Evolutionary conservation across 768 basidiomycete genomes (phyloP).

Genomic region (Vararia minispora): DNA sequence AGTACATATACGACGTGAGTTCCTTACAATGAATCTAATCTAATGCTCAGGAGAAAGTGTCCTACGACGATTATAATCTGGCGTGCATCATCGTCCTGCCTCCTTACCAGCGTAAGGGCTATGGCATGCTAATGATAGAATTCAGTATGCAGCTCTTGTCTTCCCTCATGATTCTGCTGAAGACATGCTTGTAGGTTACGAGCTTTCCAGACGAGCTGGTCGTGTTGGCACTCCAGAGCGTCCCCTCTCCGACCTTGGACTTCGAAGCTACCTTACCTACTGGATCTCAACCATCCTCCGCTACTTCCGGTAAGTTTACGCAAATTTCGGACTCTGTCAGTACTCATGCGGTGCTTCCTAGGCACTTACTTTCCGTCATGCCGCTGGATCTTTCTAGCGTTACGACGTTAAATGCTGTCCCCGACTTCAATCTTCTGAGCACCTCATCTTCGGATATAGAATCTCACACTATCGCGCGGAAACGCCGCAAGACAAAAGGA

Average conservation of each 20-base stretch:
- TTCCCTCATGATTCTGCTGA: neutral
- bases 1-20: slow-evolving; percentile 22
- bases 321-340: neutral
- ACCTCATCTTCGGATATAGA: no score
- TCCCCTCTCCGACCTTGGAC: slow-evolving; percentile 86
- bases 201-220: slow-evolving; percentile 69
- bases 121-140: slow-evolving; percentile 94
- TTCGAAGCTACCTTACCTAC: slow-evolving; percentile 81
- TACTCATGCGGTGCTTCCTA: slow-evolving; percentile 12
- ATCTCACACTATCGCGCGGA: slow-evolving; percentile 7
- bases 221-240: slow-evolving; percentile 90
- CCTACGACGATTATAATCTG: slow-evolving; percentile 95
- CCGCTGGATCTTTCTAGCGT: slow-evolving; percentile 41
- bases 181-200: slow-evolving; percentile 56
- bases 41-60: slow-evolving; percentile 67
- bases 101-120: slow-evolving; percentile 82
- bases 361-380: slow-evolving; percentile 49
- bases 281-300: slow-evolving; percentile 81
- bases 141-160: slow-evolving; percentile 59
- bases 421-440: no score
- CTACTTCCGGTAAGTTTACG: slow-evolving; percentile 55
- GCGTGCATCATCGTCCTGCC: slow-evolving; percentile 95
- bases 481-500: slow-evolving; percentile 36
- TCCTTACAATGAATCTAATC: neutral
- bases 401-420: slow-evolving; percentile 30